Conservation (phyloP, 2,329 filamentous ascomycete species). For the Coleophoma cylindrospora region DNA sequence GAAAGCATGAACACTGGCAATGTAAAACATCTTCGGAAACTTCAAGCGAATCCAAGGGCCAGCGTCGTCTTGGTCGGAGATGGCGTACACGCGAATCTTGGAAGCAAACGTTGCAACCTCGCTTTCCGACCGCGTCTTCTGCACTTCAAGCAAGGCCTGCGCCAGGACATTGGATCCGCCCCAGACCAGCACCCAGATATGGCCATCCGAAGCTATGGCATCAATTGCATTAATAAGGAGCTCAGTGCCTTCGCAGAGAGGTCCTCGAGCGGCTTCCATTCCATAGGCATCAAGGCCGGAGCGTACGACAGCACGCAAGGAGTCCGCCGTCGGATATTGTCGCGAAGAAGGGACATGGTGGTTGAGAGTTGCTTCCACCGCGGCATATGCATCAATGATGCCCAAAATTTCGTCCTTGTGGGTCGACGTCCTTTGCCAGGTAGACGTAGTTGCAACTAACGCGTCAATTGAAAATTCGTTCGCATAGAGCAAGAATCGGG, state of each 20-base stretch:
- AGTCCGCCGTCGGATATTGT: conserved; percentile 33
- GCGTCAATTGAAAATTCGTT: conserved; percentile 42
- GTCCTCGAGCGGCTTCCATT: conserved; percentile 5
- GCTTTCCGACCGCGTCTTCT: conserved; percentile 18
- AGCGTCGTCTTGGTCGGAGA: conserved; percentile 55
- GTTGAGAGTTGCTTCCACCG: conserved; percentile 42
- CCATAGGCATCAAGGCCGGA: conserved; percentile 27
- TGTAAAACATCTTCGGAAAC: conserved; percentile 51
- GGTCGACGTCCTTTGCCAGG: conserved; percentile 36
- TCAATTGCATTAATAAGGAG: conserved; percentile 37
- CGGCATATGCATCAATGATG: conserved; percentile 37
- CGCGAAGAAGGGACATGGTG: conserved; percentile 38
- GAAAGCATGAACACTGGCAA: conserved; percentile 50
- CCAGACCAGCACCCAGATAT: conserved; percentile 48
- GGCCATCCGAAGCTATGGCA: conserved; percentile 25
- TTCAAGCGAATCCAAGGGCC: conserved; percentile 49
- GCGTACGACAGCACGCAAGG: conserved; percentile 29
- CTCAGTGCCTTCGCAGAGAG: conserved; percentile 29
- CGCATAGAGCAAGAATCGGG: conserved; percentile 38
- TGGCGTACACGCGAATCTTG: conserved; percentile 46
- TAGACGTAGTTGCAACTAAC: conserved; percentile 39
- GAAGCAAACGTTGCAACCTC: conserved; percentile 31
- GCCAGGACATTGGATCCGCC: conserved; percentile 48
- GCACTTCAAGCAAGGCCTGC: conserved; percentile 37
- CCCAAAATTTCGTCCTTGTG: conserved; percentile 34